Conservation (phyloP, 495 filamentous ascomycete species). For the Neurospora discreta region DNA sequence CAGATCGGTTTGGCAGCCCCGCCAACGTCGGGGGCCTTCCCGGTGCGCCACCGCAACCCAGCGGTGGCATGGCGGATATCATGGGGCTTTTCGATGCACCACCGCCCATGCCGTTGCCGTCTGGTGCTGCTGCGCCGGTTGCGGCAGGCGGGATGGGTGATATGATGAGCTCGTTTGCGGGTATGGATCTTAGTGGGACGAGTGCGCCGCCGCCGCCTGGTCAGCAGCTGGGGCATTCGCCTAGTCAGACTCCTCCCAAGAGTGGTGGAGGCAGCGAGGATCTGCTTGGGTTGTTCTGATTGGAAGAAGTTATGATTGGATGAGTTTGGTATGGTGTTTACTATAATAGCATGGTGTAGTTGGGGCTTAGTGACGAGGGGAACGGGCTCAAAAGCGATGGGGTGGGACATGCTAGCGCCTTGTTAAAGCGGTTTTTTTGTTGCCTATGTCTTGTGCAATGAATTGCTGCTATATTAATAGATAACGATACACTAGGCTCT, state of each 20-base stretch:
- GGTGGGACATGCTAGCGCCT: neutral
- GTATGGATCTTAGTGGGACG: slow-evolving; percentile 57
- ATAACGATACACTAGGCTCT: neutral
- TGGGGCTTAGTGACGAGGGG: neutral
- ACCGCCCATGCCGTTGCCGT: slow-evolving; percentile 18
- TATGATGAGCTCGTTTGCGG: slow-evolving; percentile 76
- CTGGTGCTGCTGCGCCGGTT: neutral
- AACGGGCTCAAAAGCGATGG: neutral
- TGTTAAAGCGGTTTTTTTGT: neutral
- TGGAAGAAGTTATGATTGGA: neutral
- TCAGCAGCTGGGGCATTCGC: slow-evolving; percentile 29
- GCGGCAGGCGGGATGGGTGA: slow-evolving; percentile 35
- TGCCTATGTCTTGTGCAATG: neutral
- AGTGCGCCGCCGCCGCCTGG: slow-evolving; percentile 47
- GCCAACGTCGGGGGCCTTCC: slow-evolving; percentile 20
- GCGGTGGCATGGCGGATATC: slow-evolving; percentile 72
- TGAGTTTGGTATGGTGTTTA: neutral
- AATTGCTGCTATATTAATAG: neutral
- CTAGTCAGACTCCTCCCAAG: slow-evolving; percentile 12
- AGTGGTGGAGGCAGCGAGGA: slow-evolving; percentile 73
- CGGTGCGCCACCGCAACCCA: slow-evolving; percentile 26
- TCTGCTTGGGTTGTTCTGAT: slow-evolving; percentile 77
- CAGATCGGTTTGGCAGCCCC: slow-evolving; percentile 65
- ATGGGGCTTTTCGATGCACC: slow-evolving; percentile 68
- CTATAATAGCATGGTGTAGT: neutral